Evolutionary conservation across 176 grass and related monocot genomes (phyloP).

Genomic region (Zea luxurians): DNA sequence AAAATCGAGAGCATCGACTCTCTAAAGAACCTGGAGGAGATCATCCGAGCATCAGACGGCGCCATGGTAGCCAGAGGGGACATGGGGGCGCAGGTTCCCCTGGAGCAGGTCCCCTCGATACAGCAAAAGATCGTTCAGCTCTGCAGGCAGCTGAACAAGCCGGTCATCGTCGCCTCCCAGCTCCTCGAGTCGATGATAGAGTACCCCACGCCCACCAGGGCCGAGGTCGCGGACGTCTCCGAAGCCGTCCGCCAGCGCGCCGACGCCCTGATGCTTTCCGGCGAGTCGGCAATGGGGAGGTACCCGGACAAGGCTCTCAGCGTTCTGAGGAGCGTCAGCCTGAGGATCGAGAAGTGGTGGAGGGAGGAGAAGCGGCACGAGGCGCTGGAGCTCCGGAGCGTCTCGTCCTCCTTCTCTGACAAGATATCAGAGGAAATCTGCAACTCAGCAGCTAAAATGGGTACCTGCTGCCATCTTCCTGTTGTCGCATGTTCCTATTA

Average conservation of each 20-base stretch:
- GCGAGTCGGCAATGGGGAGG: constrained; percentile 96
- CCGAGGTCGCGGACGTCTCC: constrained; percentile 94
- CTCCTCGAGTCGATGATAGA: constrained; percentile 97
- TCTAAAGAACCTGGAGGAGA: constrained; percentile 80
- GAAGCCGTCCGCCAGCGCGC: constrained; percentile 90
- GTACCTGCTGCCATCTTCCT: constrained; percentile 33
- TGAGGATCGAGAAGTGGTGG: constrained; percentile 95
- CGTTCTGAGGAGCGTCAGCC: constrained; percentile 84
- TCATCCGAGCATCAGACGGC: constrained; percentile 84
- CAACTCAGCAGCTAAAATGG: constrained; percentile 98
- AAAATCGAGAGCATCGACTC: constrained; percentile 97
- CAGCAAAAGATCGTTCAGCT: constrained; percentile 90
- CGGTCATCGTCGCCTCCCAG: constrained; percentile 94
- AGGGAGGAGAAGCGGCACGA: constrained; percentile 87
- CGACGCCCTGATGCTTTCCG: constrained; percentile 96
- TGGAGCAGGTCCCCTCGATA: constrained; percentile 86
- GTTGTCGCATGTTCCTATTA: neutral
- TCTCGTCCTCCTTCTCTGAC: constrained; percentile 83
- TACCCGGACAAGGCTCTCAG: constrained; percentile 87
- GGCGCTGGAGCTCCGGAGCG: constrained; percentile 63
- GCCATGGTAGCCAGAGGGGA: constrained; percentile 95
- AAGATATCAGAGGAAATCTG: constrained; percentile 95
- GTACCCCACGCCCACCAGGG: constrained; percentile 90
- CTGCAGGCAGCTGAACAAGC: constrained; percentile 96
- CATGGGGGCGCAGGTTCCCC: constrained; percentile 88